Evolutionary conservation across 495 filamentous ascomycete species (phyloP).

Genomic region (Penicillium arizonense): DNA sequence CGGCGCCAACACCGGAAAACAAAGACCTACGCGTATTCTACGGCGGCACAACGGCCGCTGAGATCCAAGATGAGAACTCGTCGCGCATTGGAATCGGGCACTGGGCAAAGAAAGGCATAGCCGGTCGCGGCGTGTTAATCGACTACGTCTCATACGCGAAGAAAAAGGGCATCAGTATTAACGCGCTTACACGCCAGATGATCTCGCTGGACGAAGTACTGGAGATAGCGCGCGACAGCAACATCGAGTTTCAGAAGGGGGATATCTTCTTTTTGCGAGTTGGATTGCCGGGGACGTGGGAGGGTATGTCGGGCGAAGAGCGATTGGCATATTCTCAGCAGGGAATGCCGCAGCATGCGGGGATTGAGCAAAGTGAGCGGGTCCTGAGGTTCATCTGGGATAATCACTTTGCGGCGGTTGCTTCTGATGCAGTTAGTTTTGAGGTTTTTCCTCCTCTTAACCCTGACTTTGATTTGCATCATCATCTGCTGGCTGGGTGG

Average conservation of each 20-base stretch:
- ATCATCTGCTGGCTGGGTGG: slow-evolving; percentile 66
- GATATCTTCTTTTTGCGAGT: slow-evolving; percentile 78
- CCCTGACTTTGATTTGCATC: slow-evolving; percentile 56
- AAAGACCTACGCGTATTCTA: slow-evolving; percentile 45
- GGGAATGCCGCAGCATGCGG: slow-evolving; percentile 52
- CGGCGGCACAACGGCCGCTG: slow-evolving; percentile 49
- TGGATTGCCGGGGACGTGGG: slow-evolving; percentile 54
- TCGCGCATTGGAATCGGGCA: slow-evolving; percentile 51
- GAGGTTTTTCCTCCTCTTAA: slow-evolving; percentile 60
- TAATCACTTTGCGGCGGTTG: slow-evolving; percentile 66
- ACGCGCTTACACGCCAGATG: slow-evolving; percentile 59
- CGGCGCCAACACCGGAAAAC: slow-evolving; percentile 35
- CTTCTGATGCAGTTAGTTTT: slow-evolving; percentile 63
- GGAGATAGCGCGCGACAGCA: slow-evolving; percentile 52
- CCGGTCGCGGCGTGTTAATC: slow-evolving; percentile 54
- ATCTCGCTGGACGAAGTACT: slow-evolving; percentile 56
- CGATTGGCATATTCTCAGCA: slow-evolving; percentile 36
- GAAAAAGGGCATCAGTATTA: slow-evolving; percentile 44
- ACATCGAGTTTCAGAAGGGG: slow-evolving; percentile 55
- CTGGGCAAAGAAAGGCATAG: slow-evolving; percentile 52
- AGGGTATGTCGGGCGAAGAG: slow-evolving; percentile 36
- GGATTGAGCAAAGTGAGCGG: slow-evolving; percentile 61
- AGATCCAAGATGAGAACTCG: slow-evolving; percentile 52
- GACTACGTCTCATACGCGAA: slow-evolving; percentile 53
- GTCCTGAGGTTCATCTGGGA: slow-evolving; percentile 69